phyloP scores from a whole-genome alignment of 2,329 filamentous ascomycete genomes.

The Ophiostoma angusticollis region DNA sequence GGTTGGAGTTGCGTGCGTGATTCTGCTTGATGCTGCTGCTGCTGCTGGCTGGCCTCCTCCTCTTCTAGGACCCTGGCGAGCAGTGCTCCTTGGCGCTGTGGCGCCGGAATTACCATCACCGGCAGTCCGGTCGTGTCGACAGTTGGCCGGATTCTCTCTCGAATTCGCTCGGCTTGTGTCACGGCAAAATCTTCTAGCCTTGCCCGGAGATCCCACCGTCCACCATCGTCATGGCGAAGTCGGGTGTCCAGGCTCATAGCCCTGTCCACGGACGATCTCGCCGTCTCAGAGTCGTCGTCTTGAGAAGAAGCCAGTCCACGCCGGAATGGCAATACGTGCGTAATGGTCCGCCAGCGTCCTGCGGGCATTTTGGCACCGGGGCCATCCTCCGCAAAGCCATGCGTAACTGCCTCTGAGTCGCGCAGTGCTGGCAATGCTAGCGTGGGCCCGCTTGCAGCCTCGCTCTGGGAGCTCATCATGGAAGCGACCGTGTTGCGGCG shows the following conservation, averaged over 20 bases:
- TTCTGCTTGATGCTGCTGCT: conserved; percentile 3
- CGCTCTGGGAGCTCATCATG: conserved; percentile 5
- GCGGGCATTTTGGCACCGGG: conserved; percentile 11
- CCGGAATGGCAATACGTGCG: conserved; percentile 21
- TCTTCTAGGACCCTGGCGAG: conserved; percentile 45
- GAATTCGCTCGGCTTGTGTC: conserved; percentile 45
- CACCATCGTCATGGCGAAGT: conserved; percentile 10
- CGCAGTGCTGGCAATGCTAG: conserved; percentile 12
- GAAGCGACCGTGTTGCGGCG: conserved; percentile 1
- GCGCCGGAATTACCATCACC: conserved; percentile 48
- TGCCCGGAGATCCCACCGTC: conserved; percentile 42
- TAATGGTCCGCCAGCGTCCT: conserved; percentile 20
- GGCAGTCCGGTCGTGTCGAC: conserved; percentile 43
- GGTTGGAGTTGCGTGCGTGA: neutral
- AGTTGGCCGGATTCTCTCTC: conserved; percentile 41
- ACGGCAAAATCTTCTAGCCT: conserved; percentile 49
- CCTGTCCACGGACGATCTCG: neutral
- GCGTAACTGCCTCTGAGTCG: no score
- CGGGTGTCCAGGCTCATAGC: neutral
- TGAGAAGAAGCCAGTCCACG: neutral
- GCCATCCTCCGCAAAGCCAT: no score
- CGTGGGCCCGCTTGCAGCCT: conserved; percentile 6
- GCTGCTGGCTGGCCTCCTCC: conserved; percentile 23
- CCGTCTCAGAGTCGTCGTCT: neutral
- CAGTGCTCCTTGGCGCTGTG: conserved; percentile 42